Evolutionary conservation across 495 filamentous ascomycete genomes (phyloP), one percentile per base, ranked within the genome.

Genomic region (Chaetomidium leptoderma): DNA sequence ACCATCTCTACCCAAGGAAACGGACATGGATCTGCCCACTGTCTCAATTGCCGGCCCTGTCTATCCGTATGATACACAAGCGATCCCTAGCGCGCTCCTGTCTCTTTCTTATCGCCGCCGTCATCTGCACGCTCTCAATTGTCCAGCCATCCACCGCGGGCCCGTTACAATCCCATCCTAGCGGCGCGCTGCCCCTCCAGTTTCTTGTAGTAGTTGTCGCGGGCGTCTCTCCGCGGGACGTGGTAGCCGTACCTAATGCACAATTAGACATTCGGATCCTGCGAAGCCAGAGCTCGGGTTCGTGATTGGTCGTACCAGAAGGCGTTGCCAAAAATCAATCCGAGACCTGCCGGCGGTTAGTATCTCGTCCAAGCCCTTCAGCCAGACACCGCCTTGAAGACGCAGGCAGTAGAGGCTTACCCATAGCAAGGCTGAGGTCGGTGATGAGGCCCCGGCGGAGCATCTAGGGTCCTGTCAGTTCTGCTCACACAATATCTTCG

Each of bases 241-340:
- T 80, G 77, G 72, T 70, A 80, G 66, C 77, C 77, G 72, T 78
- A 77, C 77, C 77, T 79, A 60, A 35, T 46, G 19, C 4, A 55
- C 10, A 19, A 46, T 66, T 68, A 68, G 66, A 69, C 21, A 53
- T n/a, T 36, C 6, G 16, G 3, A 0, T 24, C 9, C 27, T 24
- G 26, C n/a, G 3, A 8, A 1, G 13, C 43, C 8, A 27, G 42
- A 2, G 37, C 13, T 39, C 27, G 49, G 44, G 42, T 35, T 58
- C 58, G 48, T 36, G 17, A 52, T 48, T 57, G 27, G 37, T 54
- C 73, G 57, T 77, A 79, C 77, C 77, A 79, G 70, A 72, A 79
- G 26, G 66, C 67, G 63, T 68, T 73, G 57, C 63, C 76, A 51
- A 78, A 67, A 40, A 61, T 63, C 50, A 78, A 70, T 23, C 77